Evolutionary conservation across 2,329 filamentous ascomycete species (phyloP), one percentile per base, ranked within the genome.

Genomic region (Boeremia exigua): DNA sequence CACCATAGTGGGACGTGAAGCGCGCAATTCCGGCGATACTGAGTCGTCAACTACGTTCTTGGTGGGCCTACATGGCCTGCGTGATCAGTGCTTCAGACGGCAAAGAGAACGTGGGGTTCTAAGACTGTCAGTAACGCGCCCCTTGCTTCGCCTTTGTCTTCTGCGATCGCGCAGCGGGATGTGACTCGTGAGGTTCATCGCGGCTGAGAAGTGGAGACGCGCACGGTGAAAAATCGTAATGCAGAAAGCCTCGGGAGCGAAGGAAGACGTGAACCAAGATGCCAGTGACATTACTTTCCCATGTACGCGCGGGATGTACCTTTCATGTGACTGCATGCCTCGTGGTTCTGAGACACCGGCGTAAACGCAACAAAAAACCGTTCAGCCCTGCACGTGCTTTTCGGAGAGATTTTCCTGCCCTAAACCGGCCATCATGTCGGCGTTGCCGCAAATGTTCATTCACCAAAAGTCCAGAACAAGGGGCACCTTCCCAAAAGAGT

Each of bases 401-500:
- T 19, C 39, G 17, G 27, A 14, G 44, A 33, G 27, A 37, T 30
- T 32, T 32, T 43, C 25, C 34, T 9, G 29, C 36, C 36, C 29
- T 14, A 19, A 37, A 39, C 33, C 10, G 23, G 12, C 32, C 30
- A 50, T 40, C 47, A 27, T 33, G 23, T 47, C 40, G 46, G 52
- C 19, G 36, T 46, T 40, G 12, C 47, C 45, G 40, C 39, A 32
- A 3, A 4, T 25, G 40, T 37, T 2, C 19, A 23, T n/a, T 50
- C 30, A 42, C 37, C 14, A 17, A 25, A 14, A 14, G 46, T 10
- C 42, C 28, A 44, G 27, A 33, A 33, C 47, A 47, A 44, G 53
- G 54, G 44, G 48, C 36, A 45, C 54, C 38, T 57, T 28, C 48
- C 48, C 52, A 57, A 57, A 40, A 30, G 28, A 39, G 43, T 28